Conservation (phyloP, 257 asterid genomes). For the Thymus mandschuricus region DNA sequence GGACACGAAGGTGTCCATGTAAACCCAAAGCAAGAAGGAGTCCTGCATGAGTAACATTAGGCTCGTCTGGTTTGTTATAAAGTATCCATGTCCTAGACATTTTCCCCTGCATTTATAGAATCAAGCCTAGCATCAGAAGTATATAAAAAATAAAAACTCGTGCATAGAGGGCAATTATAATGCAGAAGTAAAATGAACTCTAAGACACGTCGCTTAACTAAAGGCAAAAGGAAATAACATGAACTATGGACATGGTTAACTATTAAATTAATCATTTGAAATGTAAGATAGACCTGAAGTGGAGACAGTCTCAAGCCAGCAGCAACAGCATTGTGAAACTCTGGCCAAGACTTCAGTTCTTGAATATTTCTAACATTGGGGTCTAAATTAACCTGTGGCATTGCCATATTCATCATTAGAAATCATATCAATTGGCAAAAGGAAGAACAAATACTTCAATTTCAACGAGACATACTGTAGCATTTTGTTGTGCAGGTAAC, state of each 20-base stretch:
- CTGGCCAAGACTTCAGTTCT: constrained; percentile 95
- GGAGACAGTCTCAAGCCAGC: constrained; percentile 96
- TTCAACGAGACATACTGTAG: constrained; percentile 60
- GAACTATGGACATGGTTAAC: constrained; percentile 17
- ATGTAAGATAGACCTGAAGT: constrained; percentile 65
- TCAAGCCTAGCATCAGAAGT: constrained; percentile 15
- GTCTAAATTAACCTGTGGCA: constrained; percentile 83
- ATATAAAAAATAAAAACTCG: constrained; percentile 21
- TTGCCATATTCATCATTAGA: constrained; percentile 23
- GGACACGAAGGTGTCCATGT: constrained; percentile 90
- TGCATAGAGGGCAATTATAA: constrained; percentile 21
- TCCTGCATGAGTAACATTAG: constrained; percentile 93
- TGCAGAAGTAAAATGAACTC: constrained; percentile 21
- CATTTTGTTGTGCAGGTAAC: constrained; percentile 97
- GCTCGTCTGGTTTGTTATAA: constrained; percentile 96
- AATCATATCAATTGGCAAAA: constrained; percentile 25
- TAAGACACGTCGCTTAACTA: neutral
- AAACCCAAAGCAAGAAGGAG: constrained; percentile 96
- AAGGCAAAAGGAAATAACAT: constrained; percentile 18
- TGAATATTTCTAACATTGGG: constrained; percentile 85
- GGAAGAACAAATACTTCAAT: constrained; percentile 15
- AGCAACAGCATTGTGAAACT: constrained; percentile 99
- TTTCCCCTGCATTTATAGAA: constrained; percentile 65
- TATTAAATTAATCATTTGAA: neutral
- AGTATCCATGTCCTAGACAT: constrained; percentile 96